These are phyloP conservation scores for Incumbomyces lentus DNA, from an alignment of 2,329 filamentous ascomycete genomes.

Conservation along the genomic window DNA sequence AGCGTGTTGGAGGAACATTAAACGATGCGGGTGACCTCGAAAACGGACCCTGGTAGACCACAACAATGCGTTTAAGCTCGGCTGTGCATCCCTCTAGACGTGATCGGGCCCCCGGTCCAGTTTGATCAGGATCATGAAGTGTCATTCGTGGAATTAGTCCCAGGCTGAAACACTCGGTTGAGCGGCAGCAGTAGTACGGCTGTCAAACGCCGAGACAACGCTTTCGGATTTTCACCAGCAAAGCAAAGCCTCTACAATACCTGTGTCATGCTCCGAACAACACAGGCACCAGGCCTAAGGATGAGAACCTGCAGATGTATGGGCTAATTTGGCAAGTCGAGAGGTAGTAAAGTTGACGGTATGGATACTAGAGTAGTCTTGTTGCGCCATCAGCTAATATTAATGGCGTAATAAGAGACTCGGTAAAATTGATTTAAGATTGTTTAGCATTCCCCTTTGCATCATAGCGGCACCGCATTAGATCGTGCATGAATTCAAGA, in stretches of 20 bases:
- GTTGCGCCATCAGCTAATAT: constrained; percentile 6
- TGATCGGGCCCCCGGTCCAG: no score
- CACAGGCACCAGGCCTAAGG: no score
- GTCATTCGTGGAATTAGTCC: background rate
- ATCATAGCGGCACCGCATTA: background rate
- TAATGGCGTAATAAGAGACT: constrained; percentile 7
- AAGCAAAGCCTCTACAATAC: background rate
- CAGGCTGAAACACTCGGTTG: constrained; percentile 3
- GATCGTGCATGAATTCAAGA: background rate
- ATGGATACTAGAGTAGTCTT: background rate
- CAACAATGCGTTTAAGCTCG: background rate
- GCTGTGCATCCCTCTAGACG: background rate
- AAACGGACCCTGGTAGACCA: no score
- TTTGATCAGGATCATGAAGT: background rate
- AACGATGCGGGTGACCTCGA: no score
- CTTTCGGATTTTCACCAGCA: background rate
- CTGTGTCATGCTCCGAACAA: no score
- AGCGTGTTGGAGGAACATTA: no score
- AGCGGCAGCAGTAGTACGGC: background rate
- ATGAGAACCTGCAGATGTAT: no score
- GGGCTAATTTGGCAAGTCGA: no score
- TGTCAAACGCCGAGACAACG: no score
- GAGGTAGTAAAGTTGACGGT: background rate
- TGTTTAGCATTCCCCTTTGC: background rate
- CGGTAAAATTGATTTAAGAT: background rate